Evolutionary conservation across 2,329 filamentous ascomycete species (phyloP).

Genomic region (Pseudonectria buxi): DNA sequence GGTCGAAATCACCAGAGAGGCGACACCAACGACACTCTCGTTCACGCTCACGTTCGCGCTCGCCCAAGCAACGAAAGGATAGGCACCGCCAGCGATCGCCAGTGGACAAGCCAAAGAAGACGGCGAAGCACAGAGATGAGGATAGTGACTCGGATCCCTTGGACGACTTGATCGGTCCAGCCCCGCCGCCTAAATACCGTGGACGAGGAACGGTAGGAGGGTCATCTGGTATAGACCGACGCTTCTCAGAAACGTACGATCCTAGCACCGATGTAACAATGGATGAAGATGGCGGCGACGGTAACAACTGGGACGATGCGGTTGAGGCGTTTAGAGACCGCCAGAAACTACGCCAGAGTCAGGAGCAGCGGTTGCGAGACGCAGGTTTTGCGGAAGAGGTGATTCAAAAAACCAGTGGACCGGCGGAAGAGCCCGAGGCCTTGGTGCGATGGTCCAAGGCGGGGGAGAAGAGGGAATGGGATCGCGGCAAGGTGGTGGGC

Average conservation of each 20-base stretch:
- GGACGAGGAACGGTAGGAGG: slow-evolving; percentile 62
- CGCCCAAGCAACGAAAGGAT: slow-evolving; percentile 23
- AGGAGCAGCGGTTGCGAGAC: slow-evolving; percentile 66
- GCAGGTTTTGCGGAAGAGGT: slow-evolving; percentile 75
- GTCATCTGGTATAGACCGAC: slow-evolving; percentile 65
- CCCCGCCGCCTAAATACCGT: slow-evolving; percentile 47
- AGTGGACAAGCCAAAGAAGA: slow-evolving; percentile 7
- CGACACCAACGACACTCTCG: slow-evolving; percentile 4
- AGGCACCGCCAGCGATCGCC: slow-evolving; percentile 29
- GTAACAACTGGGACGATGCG: slow-evolving; percentile 71
- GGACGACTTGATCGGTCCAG: slow-evolving; percentile 71
- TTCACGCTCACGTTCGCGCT: slow-evolving; percentile 20
- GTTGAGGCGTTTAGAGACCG: slow-evolving; percentile 73
- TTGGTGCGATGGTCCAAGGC: slow-evolving; percentile 66
- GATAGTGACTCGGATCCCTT: slow-evolving; percentile 57
- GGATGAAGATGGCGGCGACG: slow-evolving; percentile 37
- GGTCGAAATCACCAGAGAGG: slow-evolving; percentile 20
- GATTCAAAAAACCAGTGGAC: slow-evolving; percentile 54
- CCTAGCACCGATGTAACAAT: slow-evolving; percentile 49
- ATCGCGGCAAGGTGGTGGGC: slow-evolving; percentile 42
- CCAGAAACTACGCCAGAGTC: slow-evolving; percentile 68
- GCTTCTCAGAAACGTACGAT: slow-evolving; percentile 64
- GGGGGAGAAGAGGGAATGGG: slow-evolving; percentile 59
- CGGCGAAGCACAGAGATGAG: slow-evolving; percentile 7
- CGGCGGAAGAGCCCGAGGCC: slow-evolving; percentile 51